Conservation (phyloP, 1,284 basidiomycete species). For the Pterulicium gracile region DNA sequence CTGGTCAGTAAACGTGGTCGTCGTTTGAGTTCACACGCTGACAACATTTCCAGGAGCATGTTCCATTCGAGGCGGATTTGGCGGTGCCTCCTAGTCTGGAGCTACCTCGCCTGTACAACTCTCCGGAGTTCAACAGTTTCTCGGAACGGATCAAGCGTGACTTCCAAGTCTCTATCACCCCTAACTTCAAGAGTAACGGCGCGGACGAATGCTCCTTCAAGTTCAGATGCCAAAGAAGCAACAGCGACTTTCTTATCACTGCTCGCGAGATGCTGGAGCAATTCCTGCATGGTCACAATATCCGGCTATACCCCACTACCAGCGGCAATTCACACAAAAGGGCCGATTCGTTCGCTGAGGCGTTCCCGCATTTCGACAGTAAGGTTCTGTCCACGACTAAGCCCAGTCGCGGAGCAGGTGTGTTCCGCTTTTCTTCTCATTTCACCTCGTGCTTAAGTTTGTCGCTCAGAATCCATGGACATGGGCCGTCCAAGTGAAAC, state of each 20-base stretch:
- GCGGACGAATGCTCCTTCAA: conserved; percentile 81
- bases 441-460: conserved; percentile 6
- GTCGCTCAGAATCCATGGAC: conserved; percentile 61
- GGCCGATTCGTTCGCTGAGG: conserved; percentile 88
- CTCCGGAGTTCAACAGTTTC: conserved; percentile 75
- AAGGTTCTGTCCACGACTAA: conserved; percentile 78
- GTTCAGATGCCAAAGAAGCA: conserved; percentile 89
- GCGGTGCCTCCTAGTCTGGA: conserved; percentile 79
- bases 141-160: conserved; percentile 89
- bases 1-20: conserved; percentile 41
- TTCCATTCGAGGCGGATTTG: conserved; percentile 96
- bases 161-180: conserved; percentile 80
- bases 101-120: conserved; percentile 61
- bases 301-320: conserved; percentile 69
- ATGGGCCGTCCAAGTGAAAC: conserved; percentile 57
- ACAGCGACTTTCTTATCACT: conserved; percentile 85
- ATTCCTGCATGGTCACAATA: conserved; percentile 77
- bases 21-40: conserved; percentile 6
- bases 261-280: conserved; percentile 91
- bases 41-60: conserved; percentile 65
- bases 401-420: conserved; percentile 51
- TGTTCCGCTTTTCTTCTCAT: conserved; percentile 3
- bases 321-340: conserved; percentile 68
- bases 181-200: conserved; percentile 51
- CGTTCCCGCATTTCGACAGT: conserved; percentile 95